Conservation (phyloP, 192 early-diverging fungal species). For the Coemansia sp. region DNA sequence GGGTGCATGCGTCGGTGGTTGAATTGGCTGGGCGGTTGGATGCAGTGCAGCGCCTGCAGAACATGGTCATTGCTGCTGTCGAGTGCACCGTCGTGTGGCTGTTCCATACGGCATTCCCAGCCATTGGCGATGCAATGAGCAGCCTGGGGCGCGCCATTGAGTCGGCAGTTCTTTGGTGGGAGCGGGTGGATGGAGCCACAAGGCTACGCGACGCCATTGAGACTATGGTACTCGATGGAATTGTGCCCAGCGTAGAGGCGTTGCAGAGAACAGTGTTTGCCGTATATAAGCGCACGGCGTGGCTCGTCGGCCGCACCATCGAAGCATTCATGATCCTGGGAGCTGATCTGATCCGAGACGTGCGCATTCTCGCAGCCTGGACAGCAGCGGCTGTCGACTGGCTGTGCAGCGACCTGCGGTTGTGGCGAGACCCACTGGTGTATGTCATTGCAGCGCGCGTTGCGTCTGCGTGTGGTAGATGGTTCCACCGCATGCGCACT, state of each 20-base stretch:
- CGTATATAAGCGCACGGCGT: constrained; percentile 4
- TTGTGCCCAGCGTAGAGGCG: constrained; percentile 8
- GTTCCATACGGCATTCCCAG: constrained; percentile 24
- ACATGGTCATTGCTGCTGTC: constrained; percentile 13
- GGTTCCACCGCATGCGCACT: not conserved
- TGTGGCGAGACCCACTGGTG: constrained; percentile 26
- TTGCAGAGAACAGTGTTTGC: not conserved
- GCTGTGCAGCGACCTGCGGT: constrained; percentile 14
- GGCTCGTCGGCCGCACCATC: constrained; percentile 14
- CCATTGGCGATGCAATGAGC: constrained; percentile 1
- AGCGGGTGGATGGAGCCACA: constrained; percentile 18
- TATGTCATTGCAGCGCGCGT: not conserved
- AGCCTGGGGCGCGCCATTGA: not conserved
- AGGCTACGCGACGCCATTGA: constrained; percentile 25
- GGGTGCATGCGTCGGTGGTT: not conserved
- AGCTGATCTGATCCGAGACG: constrained; percentile 17
- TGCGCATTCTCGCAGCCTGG: constrained; percentile 10
- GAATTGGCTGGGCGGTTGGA: constrained; percentile 10
- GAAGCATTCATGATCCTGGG: constrained; percentile 22
- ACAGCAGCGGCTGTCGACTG: not conserved
- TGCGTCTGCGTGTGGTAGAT: not conserved
- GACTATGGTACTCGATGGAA: constrained; percentile 8
- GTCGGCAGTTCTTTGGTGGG: constrained; percentile 25
- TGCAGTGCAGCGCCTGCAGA: constrained; percentile 10
- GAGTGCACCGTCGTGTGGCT: constrained; percentile 37